Percentiles rank a stretch among this genome's conserved stretches.
phyloP scores from a whole-genome alignment of 1,284 basidiomycete genomes.

The Fomitopsis pinicola region DNA sequence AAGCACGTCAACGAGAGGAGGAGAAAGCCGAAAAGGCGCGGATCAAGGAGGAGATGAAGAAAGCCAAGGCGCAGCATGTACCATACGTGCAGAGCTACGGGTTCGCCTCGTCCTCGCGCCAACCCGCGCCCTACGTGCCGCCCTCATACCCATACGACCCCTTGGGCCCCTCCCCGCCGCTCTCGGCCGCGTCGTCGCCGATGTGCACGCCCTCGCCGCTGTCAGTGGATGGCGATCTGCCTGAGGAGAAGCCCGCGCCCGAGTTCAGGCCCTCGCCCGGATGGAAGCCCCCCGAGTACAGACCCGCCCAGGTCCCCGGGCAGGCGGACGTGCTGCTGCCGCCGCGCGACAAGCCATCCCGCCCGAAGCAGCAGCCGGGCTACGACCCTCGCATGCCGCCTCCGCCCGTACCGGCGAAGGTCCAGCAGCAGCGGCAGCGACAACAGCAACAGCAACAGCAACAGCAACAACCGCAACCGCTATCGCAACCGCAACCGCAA shows the following conservation, averaged over 20 bases:
- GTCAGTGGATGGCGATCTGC: background rate
- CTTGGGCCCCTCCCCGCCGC: slow-evolving; percentile 19
- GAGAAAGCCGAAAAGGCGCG: slow-evolving; percentile 41
- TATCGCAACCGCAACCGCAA: background rate
- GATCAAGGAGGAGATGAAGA: slow-evolving; percentile 26
- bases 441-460: too few species aligned
- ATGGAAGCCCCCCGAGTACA: background rate
- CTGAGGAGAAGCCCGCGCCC: background rate
- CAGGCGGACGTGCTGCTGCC: background rate
- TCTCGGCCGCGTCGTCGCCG: slow-evolving; percentile 20
- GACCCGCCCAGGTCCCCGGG: background rate
- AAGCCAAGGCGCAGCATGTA: slow-evolving; percentile 7
- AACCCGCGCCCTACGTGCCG: slow-evolving; percentile 1
- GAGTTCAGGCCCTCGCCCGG: background rate
- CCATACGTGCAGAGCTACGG: slow-evolving; percentile 7
- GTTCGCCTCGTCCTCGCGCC: slow-evolving; percentile 3
- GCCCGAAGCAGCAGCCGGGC: background rate
- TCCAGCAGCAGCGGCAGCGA: background rate
- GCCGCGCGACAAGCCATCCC: background rate
- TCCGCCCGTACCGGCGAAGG: background rate
- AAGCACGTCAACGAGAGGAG: slow-evolving; percentile 44
- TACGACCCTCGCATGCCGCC: background rate
- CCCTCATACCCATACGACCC: slow-evolving; percentile 9
- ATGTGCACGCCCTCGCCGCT: slow-evolving; percentile 4
- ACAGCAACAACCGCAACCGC: too few species aligned